phyloP scores from a whole-genome alignment of 2,329 filamentous ascomycete genomes.

The Colletotrichum paranaense region DNA sequence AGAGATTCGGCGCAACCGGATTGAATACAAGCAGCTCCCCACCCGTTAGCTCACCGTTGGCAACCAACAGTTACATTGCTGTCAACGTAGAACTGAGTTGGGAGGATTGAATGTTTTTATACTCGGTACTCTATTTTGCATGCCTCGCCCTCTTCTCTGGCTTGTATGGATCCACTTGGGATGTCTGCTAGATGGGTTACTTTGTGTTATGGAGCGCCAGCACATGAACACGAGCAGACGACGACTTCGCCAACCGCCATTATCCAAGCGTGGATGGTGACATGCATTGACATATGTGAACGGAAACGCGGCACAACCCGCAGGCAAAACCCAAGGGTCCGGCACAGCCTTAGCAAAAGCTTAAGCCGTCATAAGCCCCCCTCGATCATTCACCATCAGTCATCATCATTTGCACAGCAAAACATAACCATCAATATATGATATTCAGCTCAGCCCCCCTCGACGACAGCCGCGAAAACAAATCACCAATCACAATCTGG shows the following conservation, averaged over 20 bases:
- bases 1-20: no score
- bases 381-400: not conserved
- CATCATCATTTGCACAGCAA: not conserved
- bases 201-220: no score
- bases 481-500: not conserved
- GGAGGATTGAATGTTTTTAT: no score
- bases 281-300: not conserved
- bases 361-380: not conserved
- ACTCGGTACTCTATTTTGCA: no score
- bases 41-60: no score
- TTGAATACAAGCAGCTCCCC: no score
- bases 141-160: no score
- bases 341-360: not conserved
- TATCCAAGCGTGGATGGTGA: not conserved
- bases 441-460: not conserved
- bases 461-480: not conserved
- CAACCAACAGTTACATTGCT: no score
- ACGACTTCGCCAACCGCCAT: not conserved
- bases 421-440: not conserved
- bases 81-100: no score
- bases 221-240: no score
- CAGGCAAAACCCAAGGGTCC: not conserved
- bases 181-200: no score
- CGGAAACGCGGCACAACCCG: not conserved
- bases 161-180: no score